phyloP scores from a whole-genome alignment of 352 stramenopile species.

The Lagenidium giganteum region DNA sequence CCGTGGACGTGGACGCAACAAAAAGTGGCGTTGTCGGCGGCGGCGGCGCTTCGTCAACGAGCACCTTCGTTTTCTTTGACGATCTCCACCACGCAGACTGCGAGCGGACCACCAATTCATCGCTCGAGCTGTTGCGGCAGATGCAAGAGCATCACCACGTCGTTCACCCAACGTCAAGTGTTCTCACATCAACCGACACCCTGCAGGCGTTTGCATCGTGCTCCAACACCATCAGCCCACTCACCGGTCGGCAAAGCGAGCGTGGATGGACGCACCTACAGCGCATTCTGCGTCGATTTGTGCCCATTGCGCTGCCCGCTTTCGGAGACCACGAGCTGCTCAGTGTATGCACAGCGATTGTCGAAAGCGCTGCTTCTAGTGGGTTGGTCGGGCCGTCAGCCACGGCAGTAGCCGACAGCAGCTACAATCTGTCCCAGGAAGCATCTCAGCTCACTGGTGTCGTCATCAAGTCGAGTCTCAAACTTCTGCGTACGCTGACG shows the following conservation, averaged over 20 bases:
- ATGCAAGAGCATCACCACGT: conserved; percentile 33
- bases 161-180: conserved; percentile 28
- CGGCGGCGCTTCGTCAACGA: neutral
- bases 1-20: neutral
- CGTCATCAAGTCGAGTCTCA: conserved; percentile 52
- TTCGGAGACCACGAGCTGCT: conserved; percentile 37
- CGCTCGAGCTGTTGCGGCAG: conserved; percentile 42
- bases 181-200: conserved; percentile 19
- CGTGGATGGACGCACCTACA: conserved; percentile 8
- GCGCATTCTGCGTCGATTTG: conserved; percentile 26
- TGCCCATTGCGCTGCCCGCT: conserved; percentile 24
- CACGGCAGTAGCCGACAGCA: too few relatives aligned
- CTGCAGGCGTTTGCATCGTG: conserved; percentile 24
- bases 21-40: neutral
- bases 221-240: conserved; percentile 6
- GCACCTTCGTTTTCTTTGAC: conserved; percentile 51
- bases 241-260: too few relatives aligned
- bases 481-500: conserved; percentile 38
- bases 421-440: conserved; percentile 21
- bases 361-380: neutral
- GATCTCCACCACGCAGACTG: conserved; percentile 42
- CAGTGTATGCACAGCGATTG: conserved; percentile 41
- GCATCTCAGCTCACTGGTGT: conserved; percentile 24
- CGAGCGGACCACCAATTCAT: conserved; percentile 17
- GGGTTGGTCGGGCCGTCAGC: too few relatives aligned